Conservation (phyloP, 2,329 filamentous ascomycete genomes). For the Trichoderma breve region DNA sequence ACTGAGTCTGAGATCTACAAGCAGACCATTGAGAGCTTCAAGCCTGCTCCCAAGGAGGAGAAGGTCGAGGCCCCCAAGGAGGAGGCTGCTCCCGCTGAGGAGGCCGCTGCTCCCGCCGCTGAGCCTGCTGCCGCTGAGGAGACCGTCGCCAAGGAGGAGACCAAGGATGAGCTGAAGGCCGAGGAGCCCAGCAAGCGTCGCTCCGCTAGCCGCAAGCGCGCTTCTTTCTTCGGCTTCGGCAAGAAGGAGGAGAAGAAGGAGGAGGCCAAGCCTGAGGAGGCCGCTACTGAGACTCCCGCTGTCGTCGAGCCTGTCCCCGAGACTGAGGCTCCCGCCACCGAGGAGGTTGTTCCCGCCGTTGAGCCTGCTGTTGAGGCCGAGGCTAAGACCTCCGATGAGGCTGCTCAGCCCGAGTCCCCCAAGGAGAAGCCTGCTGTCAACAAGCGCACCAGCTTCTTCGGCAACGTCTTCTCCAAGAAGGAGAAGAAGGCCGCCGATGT, state of each 20-base stretch:
- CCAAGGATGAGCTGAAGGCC: conserved; percentile 51
- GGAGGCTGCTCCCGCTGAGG: conserved; percentile 28
- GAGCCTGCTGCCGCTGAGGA: conserved; percentile 41
- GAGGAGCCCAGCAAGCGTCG: conserved; percentile 56
- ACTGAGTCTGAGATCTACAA: conserved; percentile 85
- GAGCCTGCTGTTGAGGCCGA: conserved; percentile 32
- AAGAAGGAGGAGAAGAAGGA: conserved; percentile 53
- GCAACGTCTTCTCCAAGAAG: conserved; percentile 50
- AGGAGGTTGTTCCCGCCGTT: conserved; percentile 35
- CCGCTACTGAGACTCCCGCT: conserved; percentile 36
- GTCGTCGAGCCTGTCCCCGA: conserved; percentile 38
- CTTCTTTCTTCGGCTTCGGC: conserved; percentile 62
- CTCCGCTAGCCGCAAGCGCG: conserved; percentile 64
- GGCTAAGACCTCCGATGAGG: conserved; percentile 37
- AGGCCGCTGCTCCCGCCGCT: conserved; percentile 34
- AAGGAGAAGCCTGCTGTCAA: conserved; percentile 49
- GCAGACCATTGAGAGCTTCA: conserved; percentile 70
- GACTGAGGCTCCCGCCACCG: conserved; percentile 34
- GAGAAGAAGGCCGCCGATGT: conserved; percentile 59
- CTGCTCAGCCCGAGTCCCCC: conserved; percentile 42
- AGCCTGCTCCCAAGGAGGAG: conserved; percentile 43
- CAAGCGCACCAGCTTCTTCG: conserved; percentile 60
- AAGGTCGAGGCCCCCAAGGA: conserved; percentile 30
- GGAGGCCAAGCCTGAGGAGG: conserved; percentile 33
- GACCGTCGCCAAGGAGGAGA: conserved; percentile 35